A percentile compares a stretch with the other conserved stretches of the same genome.
phyloP scores from a whole-genome alignment of 768 basidiomycete species.

The Termitomyces sp. region DNA sequence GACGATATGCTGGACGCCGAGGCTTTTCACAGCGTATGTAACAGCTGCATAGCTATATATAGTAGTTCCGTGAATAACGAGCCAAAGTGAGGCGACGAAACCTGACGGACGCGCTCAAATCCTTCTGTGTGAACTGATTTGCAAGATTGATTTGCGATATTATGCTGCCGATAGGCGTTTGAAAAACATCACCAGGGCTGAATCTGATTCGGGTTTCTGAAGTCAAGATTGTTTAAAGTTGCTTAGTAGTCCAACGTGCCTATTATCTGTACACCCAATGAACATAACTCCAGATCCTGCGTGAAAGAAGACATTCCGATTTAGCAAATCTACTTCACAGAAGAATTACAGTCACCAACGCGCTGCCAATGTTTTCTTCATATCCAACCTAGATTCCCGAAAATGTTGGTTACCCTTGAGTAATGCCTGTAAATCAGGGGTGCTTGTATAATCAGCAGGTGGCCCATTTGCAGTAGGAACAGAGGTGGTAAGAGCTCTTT shows the following conservation, averaged over 20 bases:
- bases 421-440: slow-evolving; percentile 6
- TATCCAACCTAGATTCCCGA: slow-evolving; percentile 1
- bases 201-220: neutral
- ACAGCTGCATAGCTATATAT: slow-evolving; percentile 30
- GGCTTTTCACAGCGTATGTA: slow-evolving; percentile 29
- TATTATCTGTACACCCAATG: slow-evolving; percentile 33
- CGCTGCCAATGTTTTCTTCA: slow-evolving; percentile 1
- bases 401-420: slow-evolving; percentile 11
- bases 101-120: slow-evolving; percentile 29
- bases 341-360: slow-evolving; percentile 2
- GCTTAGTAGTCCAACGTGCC: slow-evolving; percentile 13
- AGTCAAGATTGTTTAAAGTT: neutral
- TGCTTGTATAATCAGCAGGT: neutral
- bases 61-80: neutral
- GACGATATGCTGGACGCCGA: slow-evolving; percentile 33
- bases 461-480: neutral
- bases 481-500: neutral
- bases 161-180: slow-evolving; percentile 27
- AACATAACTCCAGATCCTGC: slow-evolving; percentile 35
- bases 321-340: neutral
- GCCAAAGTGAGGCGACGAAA: neutral
- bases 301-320: neutral
- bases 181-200: slow-evolving; percentile 23
- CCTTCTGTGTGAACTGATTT: slow-evolving; percentile 31
- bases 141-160: slow-evolving; percentile 32